Conservation (phyloP, 192 early-diverging fungal genomes). For the Radiomyces spectabilis region DNA sequence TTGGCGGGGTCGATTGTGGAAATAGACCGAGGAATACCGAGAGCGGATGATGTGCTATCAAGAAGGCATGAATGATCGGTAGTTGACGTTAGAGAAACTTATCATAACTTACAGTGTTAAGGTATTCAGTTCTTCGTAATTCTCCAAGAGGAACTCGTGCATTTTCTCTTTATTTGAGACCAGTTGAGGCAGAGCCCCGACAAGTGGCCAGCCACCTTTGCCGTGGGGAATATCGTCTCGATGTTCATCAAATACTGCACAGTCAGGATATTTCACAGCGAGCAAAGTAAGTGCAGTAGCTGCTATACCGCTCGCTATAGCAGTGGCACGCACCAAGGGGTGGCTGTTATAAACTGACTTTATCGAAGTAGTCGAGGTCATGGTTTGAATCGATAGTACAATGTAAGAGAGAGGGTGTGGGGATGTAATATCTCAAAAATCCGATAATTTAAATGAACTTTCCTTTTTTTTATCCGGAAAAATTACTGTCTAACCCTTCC, state of each 20-base stretch:
- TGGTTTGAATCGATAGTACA: too few relatives aligned
- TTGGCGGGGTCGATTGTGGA: conserved; percentile 18
- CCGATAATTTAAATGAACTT: too few relatives aligned
- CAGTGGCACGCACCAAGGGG: too few relatives aligned
- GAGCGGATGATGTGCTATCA: conserved; percentile 7
- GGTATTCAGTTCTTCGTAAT: background rate
- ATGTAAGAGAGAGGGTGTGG: too few relatives aligned
- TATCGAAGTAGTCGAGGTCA: too few relatives aligned
- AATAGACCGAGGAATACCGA: conserved; percentile 19
- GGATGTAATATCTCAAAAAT: too few relatives aligned
- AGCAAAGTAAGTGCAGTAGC: conserved; percentile 1
- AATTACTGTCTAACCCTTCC: too few relatives aligned
- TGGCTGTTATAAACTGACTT: too few relatives aligned
- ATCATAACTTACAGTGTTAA: conserved; percentile 10
- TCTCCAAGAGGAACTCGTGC: conserved; percentile 9
- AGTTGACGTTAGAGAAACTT: too few relatives aligned
- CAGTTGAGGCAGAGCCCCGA: conserved; percentile 18
- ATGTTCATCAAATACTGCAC: conserved; percentile 23
- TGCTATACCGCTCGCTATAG: too few relatives aligned
- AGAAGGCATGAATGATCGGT: background rate
- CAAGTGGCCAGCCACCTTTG: conserved; percentile 11
- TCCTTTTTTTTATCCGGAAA: too few relatives aligned
- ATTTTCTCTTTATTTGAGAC: background rate
- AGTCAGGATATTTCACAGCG: conserved; percentile 19
- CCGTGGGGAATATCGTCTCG: conserved; percentile 11